Percentiles rank a stretch among this genome's conserved stretches.
phyloP scores from a whole-genome alignment of 768 basidiomycete genomes.

The Lentinula raphanica region DNA sequence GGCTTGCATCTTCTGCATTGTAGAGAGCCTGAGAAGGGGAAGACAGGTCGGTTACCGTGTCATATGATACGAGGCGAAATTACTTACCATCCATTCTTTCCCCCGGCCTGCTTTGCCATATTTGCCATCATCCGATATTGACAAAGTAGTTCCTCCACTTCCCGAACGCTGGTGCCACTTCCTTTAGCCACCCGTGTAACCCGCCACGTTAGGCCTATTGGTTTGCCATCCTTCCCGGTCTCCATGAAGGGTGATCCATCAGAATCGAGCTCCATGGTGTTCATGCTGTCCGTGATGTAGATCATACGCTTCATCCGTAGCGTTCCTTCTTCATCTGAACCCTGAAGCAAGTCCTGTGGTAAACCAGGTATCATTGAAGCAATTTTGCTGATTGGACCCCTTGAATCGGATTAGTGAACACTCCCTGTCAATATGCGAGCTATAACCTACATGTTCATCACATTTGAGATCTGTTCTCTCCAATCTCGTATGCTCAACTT shows the following conservation, averaged over 20 bases:
- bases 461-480: constrained; percentile 94
- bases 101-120: constrained; percentile 97
- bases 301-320: constrained; percentile 95
- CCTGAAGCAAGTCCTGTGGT: constrained; percentile 84
- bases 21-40: constrained; percentile 53
- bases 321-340: constrained; percentile 90
- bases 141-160: constrained; percentile 95
- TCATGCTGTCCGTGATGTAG: constrained; percentile 98
- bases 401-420: constrained; percentile 24
- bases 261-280: constrained; percentile 86
- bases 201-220: constrained; percentile 82
- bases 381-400: constrained; percentile 98
- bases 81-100: constrained; percentile 88
- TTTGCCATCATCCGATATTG: constrained; percentile 99
- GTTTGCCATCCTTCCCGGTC: constrained; percentile 75
- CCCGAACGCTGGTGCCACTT: constrained; percentile 89
- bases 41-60: constrained; percentile 9
- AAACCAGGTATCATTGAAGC: constrained; percentile 99
- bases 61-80: neutral
- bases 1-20: constrained; percentile 91
- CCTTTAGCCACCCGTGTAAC: constrained; percentile 88
- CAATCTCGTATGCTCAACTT: constrained; percentile 96
- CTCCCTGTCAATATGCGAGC: constrained; percentile 6
- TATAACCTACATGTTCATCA: constrained; percentile 89
- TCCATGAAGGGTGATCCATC: constrained; percentile 92